Conservation (phyloP, 139 green algal genomes). For the Chlamydomonas incerta region DNA sequence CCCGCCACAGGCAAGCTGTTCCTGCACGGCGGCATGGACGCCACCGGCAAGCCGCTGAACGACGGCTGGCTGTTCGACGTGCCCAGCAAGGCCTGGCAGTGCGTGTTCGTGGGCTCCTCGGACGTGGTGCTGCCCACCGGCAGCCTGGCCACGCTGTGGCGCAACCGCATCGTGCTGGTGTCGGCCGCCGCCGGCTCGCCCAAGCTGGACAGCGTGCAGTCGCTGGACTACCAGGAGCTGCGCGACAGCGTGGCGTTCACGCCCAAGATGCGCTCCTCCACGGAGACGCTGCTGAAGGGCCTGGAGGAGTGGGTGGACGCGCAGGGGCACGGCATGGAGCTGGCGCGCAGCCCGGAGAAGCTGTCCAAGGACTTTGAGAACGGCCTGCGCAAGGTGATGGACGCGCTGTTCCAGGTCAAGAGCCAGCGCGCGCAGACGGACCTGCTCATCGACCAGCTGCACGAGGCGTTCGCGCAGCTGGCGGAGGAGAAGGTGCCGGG, state of each 20-base stretch:
- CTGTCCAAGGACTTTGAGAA: slow-evolving; percentile 70
- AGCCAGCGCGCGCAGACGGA: slow-evolving; percentile 76
- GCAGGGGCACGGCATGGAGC: slow-evolving; percentile 74
- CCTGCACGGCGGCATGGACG: slow-evolving; percentile 78
- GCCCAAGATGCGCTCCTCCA: slow-evolving; percentile 63
- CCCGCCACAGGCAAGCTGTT: slow-evolving; percentile 66
- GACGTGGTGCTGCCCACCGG: slow-evolving; percentile 62
- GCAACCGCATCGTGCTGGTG: slow-evolving; percentile 66
- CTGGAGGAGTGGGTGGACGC: slow-evolving; percentile 77
- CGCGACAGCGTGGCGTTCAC: slow-evolving; percentile 65
- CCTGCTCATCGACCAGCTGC: slow-evolving; percentile 85
- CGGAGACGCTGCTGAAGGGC: slow-evolving; percentile 60
- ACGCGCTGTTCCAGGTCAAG: slow-evolving; percentile 78
- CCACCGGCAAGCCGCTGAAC: slow-evolving; percentile 69
- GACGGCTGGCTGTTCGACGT: slow-evolving; percentile 83
- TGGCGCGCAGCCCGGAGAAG: slow-evolving; percentile 64
- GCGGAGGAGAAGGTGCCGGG: slow-evolving; percentile 59
- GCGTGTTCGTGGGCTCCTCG: slow-evolving; percentile 68
- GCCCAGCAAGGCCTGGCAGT: slow-evolving; percentile 61
- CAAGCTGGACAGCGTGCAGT: slow-evolving; percentile 75
- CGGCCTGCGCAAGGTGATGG: slow-evolving; percentile 85
- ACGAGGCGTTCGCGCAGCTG: slow-evolving; percentile 67
- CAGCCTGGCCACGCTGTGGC: slow-evolving; percentile 47
- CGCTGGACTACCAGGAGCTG: slow-evolving; percentile 70
- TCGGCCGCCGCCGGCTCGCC: slow-evolving; percentile 66